Evolutionary conservation across 108 stramenopile genomes (phyloP).

Genomic region (Pseudonitzschia multistriata): DNA sequence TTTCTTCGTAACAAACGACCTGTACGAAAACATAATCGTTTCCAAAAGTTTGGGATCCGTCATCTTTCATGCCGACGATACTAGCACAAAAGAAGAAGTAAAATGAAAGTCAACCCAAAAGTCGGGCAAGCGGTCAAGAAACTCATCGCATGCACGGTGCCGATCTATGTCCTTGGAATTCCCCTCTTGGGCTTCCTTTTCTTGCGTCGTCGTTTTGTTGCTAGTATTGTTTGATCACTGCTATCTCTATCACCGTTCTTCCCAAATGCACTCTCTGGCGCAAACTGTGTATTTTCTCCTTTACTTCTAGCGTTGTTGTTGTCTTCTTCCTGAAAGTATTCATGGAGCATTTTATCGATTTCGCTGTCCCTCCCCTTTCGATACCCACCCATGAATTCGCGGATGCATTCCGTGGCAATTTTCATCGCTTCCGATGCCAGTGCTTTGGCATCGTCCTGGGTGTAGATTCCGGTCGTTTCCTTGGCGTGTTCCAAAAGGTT

Average conservation of each 20-base stretch:
- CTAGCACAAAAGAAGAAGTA: too few relatives aligned
- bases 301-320: constrained; percentile 5
- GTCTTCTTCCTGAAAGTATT: constrained; percentile 74
- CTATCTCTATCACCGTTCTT: neutral
- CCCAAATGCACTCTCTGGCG: neutral
- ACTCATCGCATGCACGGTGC: too few relatives aligned
- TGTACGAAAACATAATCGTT: too few relatives aligned
- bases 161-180: neutral
- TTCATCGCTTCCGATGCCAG: constrained; percentile 65
- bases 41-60: too few relatives aligned
- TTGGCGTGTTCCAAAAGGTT: constrained; percentile 50
- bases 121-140: too few relatives aligned
- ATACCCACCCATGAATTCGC: constrained; percentile 85
- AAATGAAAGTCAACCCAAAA: too few relatives aligned
- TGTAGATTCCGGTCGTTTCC: constrained; percentile 59
- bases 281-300: constrained; percentile 6
- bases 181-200: constrained; percentile 3
- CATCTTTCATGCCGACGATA: too few relatives aligned
- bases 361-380: constrained; percentile 80
- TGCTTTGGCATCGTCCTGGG: constrained; percentile 56
- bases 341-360: constrained; percentile 77
- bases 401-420: constrained; percentile 60
- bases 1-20: too few relatives aligned
- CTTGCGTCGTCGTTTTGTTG: neutral
- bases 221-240: neutral